Evolutionary conservation across 352 stramenopile species (phyloP).

Genomic region (Globisporangium solare): DNA sequence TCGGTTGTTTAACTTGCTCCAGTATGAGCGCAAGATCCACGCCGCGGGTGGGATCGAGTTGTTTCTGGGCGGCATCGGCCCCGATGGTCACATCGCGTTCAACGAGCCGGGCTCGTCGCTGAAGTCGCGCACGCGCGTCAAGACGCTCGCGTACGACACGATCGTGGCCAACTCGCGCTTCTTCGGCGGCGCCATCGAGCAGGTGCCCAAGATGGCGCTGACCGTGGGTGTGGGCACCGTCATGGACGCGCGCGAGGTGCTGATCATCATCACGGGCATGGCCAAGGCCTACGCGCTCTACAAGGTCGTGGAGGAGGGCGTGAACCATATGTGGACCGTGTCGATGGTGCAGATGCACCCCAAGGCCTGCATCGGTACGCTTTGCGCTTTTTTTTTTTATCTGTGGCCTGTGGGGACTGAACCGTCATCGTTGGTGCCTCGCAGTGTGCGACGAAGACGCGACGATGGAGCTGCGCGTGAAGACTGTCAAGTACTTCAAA

Average conservation of each 20-base stretch:
- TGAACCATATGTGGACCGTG: constrained; percentile 92
- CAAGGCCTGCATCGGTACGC: constrained; percentile 69
- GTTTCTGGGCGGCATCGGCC: constrained; percentile 90
- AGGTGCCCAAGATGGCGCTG: constrained; percentile 89
- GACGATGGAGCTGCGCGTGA: constrained; percentile 85
- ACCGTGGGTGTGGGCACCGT: constrained; percentile 87
- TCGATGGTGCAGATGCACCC: constrained; percentile 83
- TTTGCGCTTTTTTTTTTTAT: not conserved
- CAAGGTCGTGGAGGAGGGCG: constrained; percentile 87
- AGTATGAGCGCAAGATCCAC: constrained; percentile 86
- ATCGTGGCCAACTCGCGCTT: constrained; percentile 88
- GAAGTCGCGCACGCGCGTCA: constrained; percentile 77
- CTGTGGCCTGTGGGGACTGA: not conserved
- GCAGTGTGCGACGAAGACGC: constrained; percentile 87
- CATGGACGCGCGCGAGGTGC: constrained; percentile 83
- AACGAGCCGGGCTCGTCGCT: constrained; percentile 88
- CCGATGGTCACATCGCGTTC: constrained; percentile 92
- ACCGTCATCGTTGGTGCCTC: too few relatives aligned
- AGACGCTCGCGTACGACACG: constrained; percentile 89
- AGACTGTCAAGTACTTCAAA: constrained; percentile 92
- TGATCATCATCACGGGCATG: constrained; percentile 86
- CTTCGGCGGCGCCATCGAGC: constrained; percentile 72
- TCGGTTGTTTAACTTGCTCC: not conserved
- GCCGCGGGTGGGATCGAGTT: constrained; percentile 85
- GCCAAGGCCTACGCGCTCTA: constrained; percentile 84